Base-by-base conservation (phyloP, 2,329 filamentous ascomycete genomes). In the Aspergillus jensenii region DNA sequence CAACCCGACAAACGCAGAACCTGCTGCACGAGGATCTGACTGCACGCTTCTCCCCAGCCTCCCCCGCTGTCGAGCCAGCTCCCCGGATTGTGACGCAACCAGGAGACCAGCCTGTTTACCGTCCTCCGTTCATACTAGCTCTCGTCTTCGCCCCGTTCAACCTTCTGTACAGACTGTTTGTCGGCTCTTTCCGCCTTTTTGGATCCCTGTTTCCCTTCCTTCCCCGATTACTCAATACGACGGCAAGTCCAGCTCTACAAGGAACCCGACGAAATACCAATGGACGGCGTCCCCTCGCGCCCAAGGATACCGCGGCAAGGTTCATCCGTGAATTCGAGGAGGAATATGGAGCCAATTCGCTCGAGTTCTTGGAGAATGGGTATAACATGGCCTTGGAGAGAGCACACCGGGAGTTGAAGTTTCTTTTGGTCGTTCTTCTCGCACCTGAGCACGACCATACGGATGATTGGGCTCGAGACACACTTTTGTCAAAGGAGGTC, bases 391-490 rank as follows among this genome's bases (percentile, higher is more conserved):
- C 93, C 0, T 86, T 96, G 61, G 95, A 99, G 70, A 78, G 88
- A 39, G 92, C 93, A 6, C 97, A 98, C 79, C 88, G 87, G 65
- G 91, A 98, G 37, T 82, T 97, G 55, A 96, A 96, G 71, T 96
- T 96, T 71, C 80, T 99, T 14, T 77, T 98, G n/a, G 88, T 97
- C 15, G 79, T 98, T 5, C 83, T 99, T 15, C 78, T 96, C 53
- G 96, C 93, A 0, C 91, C 93, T 0, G 95, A 98, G 74, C 93
- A 99, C 74, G 95, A 99, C 69, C 92, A 98, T 67, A 98, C 90
- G 1, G 83, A 86, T 21, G 81, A 84, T 0, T 99, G 96, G 77
- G 85, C 93, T 59, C 85, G 85, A 41, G 88, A 96, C 25, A 97
- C 92, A 0, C 82, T 99, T 0, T 83, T 97, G 7, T 83, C 88